Base-by-base conservation (phyloP, 371 early-diverging fungal species). In the Mucor mucedo region DNA sequence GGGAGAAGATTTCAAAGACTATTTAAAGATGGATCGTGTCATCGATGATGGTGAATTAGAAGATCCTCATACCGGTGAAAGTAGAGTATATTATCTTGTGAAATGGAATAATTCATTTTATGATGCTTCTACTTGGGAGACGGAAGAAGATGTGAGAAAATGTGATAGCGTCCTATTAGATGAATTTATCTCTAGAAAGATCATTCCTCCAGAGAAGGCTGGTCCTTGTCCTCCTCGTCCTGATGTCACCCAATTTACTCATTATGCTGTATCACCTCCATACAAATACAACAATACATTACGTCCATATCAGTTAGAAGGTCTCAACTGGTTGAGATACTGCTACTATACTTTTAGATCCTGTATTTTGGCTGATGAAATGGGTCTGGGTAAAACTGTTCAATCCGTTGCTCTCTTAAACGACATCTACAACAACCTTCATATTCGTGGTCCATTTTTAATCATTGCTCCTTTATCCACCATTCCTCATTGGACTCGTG, bases 61-160 rank as follows among this genome's bases (percentile, higher is more conserved):
- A 9, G 84, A 87, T 59, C 77, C 81, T 9, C 63, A 66, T 1
- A 80, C 80, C 2, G 87, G 83, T 2, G 84, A 86, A 32, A 82
- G 75, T 41, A 84, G 77, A 45, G 71, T 92, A 6, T 90, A 81
- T 58, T 95, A 88, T 70, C 78, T 98, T 44, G 91, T 94, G 40
- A 98, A 97, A 69, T 98, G 99, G 99, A 85, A 85, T 56, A 86
- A 88, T 41, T 83, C 86, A n/a, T 87, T 93, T n/a, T 95, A 97
- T 70, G 97, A 96, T 68, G 69, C 79, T 2, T 78, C 88, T 35
- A 97, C 99, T 0, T 96, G 96, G 95, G 99, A 97, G 73, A 75
- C 79, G 6, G 81, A 84, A 42, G 89, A 89, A 21, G 80, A 87
- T 60, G 85, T 95, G 11, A 80, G 81, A 70, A 79, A 76, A 16